Evolutionary conservation across 2,329 filamentous ascomycete species (phyloP).

Genomic region (Stemphylium lycopersici): DNA sequence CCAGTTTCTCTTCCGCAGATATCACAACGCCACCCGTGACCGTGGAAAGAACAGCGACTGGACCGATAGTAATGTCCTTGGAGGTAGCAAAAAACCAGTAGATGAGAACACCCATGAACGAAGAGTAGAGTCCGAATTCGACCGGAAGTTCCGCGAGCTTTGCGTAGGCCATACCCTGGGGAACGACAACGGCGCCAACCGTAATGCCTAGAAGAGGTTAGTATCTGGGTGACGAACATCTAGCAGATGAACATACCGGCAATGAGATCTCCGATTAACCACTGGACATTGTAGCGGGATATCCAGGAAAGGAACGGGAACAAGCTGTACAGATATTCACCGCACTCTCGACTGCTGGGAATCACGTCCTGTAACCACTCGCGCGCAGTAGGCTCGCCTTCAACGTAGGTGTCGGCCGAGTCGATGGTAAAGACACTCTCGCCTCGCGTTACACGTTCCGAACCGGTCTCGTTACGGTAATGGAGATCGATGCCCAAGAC

Average conservation of each 20-base stretch:
- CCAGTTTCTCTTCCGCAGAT: conserved; percentile 61
- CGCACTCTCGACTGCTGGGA: conserved; percentile 63
- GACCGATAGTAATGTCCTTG: conserved; percentile 97
- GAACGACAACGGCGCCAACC: conserved; percentile 80
- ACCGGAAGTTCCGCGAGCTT: conserved; percentile 76
- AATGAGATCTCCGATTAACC: conserved; percentile 86
- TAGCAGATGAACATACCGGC: conserved; percentile 66
- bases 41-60: conserved; percentile 93
- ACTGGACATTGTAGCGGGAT: conserved; percentile 82
- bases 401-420: conserved; percentile 78
- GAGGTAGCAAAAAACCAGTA: conserved; percentile 99
- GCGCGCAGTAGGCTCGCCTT: conserved; percentile 74
- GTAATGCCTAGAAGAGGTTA: conserved; percentile 62
- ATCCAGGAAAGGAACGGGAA: conserved; percentile 96
- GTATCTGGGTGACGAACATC: conserved; percentile 7
- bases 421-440: conserved; percentile 79
- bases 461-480: conserved; percentile 64
- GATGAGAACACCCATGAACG: conserved; percentile 91
- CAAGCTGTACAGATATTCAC: conserved; percentile 69
- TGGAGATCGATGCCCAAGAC: conserved; percentile 81
- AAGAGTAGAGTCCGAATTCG: conserved; percentile 90
- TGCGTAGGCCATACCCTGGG: conserved; percentile 95
- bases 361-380: conserved; percentile 73
- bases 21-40: conserved; percentile 80
- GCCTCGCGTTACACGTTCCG: conserved; percentile 72